Conservation (phyloP, 768 basidiomycete genomes). For the Agrocybe pediades region DNA sequence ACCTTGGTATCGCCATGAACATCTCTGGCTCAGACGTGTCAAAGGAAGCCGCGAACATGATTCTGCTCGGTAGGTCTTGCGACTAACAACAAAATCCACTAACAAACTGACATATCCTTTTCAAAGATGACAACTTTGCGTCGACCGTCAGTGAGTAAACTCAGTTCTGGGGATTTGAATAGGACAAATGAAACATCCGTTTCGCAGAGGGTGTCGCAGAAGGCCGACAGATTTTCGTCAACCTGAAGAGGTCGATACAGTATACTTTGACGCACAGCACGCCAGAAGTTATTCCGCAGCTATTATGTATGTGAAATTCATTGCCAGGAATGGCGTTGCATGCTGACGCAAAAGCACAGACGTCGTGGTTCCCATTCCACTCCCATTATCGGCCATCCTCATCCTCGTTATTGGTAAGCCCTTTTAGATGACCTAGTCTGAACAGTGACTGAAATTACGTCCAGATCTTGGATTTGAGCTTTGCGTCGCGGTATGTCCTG, state of each 20-base stretch:
- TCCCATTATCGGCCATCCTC: constrained; percentile 67
- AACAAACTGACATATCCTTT: not conserved
- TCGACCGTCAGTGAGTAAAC: constrained; percentile 63
- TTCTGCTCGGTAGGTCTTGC: constrained; percentile 52
- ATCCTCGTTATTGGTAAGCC: constrained; percentile 68
- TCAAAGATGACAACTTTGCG: constrained; percentile 72
- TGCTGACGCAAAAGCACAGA: constrained; percentile 32
- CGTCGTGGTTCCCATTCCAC: constrained; percentile 67
- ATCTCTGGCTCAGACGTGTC: constrained; percentile 75
- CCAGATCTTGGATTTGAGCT: constrained; percentile 74
- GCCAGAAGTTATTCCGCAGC: constrained; percentile 69
- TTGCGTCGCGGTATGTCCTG: constrained; percentile 54
- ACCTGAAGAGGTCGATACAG: constrained; percentile 73
- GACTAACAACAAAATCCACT: not conserved
- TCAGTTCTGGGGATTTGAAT: not conserved
- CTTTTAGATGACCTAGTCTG: not conserved
- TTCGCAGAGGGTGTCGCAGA: constrained; percentile 63
- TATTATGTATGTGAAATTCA: constrained; percentile 51
- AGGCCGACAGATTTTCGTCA: constrained; percentile 70
- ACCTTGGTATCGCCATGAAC: constrained; percentile 76
- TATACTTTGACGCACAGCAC: constrained; percentile 70
- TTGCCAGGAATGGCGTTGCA: not conserved
- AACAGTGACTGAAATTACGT: not conserved
- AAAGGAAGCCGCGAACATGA: constrained; percentile 77
- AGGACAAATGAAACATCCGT: not conserved